Percentiles rank a stretch among this genome's conserved stretches.
Conservation (phyloP, 371 early-diverging fungal species). For the Smittium culicis region DNA sequence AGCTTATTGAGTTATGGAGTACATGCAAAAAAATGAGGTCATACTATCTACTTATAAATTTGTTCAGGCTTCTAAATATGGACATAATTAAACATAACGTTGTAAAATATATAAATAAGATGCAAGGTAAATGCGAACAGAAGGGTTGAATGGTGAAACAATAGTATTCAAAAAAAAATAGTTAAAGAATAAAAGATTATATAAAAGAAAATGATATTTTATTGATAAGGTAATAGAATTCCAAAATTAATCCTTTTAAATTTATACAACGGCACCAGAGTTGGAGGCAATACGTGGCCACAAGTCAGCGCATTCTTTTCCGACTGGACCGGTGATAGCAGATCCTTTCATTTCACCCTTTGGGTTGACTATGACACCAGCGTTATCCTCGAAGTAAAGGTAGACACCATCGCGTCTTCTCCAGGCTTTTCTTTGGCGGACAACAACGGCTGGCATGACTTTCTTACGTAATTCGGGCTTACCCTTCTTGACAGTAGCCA, state of each 20-base stretch:
- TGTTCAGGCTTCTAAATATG: too few relatives aligned
- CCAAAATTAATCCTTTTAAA: constrained; percentile 13
- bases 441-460: constrained; percentile 98
- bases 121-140: too few relatives aligned
- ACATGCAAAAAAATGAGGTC: too few relatives aligned
- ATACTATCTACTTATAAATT: too few relatives aligned
- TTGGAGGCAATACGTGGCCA: constrained; percentile 99
- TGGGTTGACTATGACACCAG: constrained; percentile 95
- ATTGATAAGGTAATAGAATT: neutral
- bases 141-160: too few relatives aligned
- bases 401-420: constrained; percentile 98
- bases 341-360: constrained; percentile 99
- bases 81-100: too few relatives aligned
- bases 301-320: constrained; percentile 99
- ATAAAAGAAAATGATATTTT: neutral
- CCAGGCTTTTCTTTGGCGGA: constrained; percentile 99
- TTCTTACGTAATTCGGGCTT: constrained; percentile 99
- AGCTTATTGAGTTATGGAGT: too few relatives aligned
- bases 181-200: too few relatives aligned
- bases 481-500: constrained; percentile 99
- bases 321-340: constrained; percentile 99
- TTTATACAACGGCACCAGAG: constrained; percentile 84
- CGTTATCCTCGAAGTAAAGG: constrained; percentile 97
- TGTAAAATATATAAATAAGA: too few relatives aligned
- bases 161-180: too few relatives aligned